Evolutionary conservation across 2,329 filamentous ascomycete species (phyloP).

Genomic region (Fusarium multiceps): DNA sequence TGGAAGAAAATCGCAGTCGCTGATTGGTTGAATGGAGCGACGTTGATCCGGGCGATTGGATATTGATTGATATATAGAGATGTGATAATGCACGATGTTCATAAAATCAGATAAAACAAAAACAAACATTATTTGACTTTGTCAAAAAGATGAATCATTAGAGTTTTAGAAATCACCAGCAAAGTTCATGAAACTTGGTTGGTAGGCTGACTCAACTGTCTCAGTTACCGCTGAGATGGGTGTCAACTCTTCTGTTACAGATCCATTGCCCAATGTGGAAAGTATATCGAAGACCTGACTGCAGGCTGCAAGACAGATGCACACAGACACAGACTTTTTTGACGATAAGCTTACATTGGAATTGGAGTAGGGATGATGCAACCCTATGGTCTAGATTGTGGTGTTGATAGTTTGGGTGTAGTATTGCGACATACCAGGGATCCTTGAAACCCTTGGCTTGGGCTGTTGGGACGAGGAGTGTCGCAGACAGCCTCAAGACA

Average conservation of each 20-base stretch:
- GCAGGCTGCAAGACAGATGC: constrained; percentile 21
- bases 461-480: constrained; percentile 27
- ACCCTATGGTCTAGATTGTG: constrained; percentile 9
- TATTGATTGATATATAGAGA: background rate
- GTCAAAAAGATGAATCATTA: background rate
- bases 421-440: constrained; percentile 23
- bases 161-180: constrained; percentile 1
- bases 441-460: constrained; percentile 34
- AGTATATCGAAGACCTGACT: constrained; percentile 9
- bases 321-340: constrained; percentile 6
- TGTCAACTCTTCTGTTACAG: constrained; percentile 27
- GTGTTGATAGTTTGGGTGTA: background rate
- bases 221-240: constrained; percentile 38
- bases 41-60: constrained; percentile 40
- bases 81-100: background rate
- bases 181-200: constrained; percentile 15
- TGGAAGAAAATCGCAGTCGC: background rate
- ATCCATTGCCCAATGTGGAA: constrained; percentile 31
- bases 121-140: constrained; percentile 10
- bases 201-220: constrained; percentile 29
- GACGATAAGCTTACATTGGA: constrained; percentile 14
- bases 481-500: constrained; percentile 28
- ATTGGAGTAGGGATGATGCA: background rate
- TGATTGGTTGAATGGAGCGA: constrained; percentile 44
- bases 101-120: constrained; percentile 3